Evolutionary conservation across 257 asterid species (phyloP).

Genomic region (Echium plantagineum): DNA sequence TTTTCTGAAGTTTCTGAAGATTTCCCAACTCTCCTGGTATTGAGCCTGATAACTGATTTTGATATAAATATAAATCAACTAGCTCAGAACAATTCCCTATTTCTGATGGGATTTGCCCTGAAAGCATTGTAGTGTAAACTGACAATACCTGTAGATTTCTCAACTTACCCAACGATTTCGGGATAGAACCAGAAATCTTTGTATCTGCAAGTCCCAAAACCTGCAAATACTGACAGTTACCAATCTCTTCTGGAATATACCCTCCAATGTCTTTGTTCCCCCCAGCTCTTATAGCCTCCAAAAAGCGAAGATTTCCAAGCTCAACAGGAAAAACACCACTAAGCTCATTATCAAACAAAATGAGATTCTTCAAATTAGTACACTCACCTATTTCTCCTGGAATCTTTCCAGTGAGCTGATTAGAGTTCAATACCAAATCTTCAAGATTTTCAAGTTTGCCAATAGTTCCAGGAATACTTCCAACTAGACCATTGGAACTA

Average conservation of each 20-base stretch:
- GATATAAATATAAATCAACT: slow-evolving; percentile 45
- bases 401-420: slow-evolving; percentile 44
- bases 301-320: slow-evolving; percentile 30
- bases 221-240: slow-evolving; percentile 35
- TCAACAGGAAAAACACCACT: slow-evolving; percentile 47
- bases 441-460: slow-evolving; percentile 44
- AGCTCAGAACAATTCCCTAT: slow-evolving; percentile 66
- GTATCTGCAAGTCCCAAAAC: slow-evolving; percentile 66
- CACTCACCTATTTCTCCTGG: slow-evolving; percentile 43
- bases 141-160: slow-evolving; percentile 48
- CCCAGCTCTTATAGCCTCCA: slow-evolving; percentile 48
- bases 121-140: slow-evolving; percentile 57
- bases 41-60: slow-evolving; percentile 48
- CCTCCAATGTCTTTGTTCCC: slow-evolving; percentile 61
- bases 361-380: slow-evolving; percentile 26
- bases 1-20: slow-evolving; percentile 52
- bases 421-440: slow-evolving; percentile 38
- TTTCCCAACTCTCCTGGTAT: slow-evolving; percentile 51
- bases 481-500: slow-evolving; percentile 48
- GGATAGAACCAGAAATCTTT: slow-evolving; percentile 48
- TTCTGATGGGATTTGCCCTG: slow-evolving; percentile 52
- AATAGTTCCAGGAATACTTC: slow-evolving; percentile 33
- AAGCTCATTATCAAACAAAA: slow-evolving; percentile 47
- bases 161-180: slow-evolving; percentile 44
- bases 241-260: slow-evolving; percentile 44